Conservation (phyloP, 345 rosid genomes). For the Pugionium cornutum region DNA sequence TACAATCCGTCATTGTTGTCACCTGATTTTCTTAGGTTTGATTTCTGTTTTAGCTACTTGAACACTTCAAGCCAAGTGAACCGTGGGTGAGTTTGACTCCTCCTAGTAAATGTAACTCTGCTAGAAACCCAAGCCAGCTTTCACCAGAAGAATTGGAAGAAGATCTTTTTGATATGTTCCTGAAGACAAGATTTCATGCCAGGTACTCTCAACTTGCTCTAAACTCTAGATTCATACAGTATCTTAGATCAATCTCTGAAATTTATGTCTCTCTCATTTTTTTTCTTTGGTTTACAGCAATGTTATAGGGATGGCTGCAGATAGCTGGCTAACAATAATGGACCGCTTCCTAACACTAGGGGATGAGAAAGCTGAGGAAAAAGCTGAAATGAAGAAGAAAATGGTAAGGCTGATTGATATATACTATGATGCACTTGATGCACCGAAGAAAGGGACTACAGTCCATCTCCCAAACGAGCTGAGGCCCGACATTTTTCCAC, state of each 20-base stretch:
- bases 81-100: conserved; percentile 56
- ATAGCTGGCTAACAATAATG: conserved; percentile 72
- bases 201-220: conserved; percentile 43
- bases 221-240: neutral
- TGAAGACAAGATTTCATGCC: conserved; percentile 55
- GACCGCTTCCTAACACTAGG: conserved; percentile 60
- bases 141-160: conserved; percentile 56
- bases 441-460: conserved; percentile 62
- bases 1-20: conserved; percentile 17
- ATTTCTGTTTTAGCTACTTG: conserved; percentile 55
- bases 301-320: conserved; percentile 62
- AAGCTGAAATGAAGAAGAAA: conserved; percentile 41
- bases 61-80: conserved; percentile 50
- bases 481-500: conserved; percentile 55
- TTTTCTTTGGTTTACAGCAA: conserved; percentile 49
- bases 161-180: conserved; percentile 58
- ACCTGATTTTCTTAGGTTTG: conserved; percentile 15
- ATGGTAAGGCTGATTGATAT: conserved; percentile 48
- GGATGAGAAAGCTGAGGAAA: conserved; percentile 47
- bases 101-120: conserved; percentile 13
- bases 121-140: conserved; percentile 45
- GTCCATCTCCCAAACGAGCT: conserved; percentile 50
- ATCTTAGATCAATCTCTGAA: neutral
- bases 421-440: conserved; percentile 85
- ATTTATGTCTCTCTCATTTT: neutral